phyloP scores from a whole-genome alignment of 805 yeast species.

The Metschnikowia borealis region DNA sequence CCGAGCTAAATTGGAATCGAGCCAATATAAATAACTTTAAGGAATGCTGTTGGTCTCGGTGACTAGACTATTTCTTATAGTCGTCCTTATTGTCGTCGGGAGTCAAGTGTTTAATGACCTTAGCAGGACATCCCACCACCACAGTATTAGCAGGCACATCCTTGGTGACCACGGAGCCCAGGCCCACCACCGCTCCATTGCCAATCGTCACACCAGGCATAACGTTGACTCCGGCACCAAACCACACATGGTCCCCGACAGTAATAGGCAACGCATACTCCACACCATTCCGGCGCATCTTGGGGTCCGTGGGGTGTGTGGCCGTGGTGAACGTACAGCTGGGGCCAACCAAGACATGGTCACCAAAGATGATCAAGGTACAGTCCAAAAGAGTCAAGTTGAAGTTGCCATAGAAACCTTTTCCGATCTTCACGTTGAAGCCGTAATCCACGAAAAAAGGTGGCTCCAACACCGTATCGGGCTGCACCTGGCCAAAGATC shows the following conservation, averaged over 20 bases:
- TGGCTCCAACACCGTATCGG: conserved; percentile 45
- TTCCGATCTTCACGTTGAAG: conserved; percentile 53
- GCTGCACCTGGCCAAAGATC: conserved; percentile 49
- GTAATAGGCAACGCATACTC: conserved; percentile 57
- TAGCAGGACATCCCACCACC: conserved; percentile 64
- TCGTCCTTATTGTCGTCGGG: conserved; percentile 17
- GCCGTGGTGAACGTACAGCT: conserved; percentile 58
- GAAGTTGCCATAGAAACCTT: conserved; percentile 58
- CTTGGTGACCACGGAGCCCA: conserved; percentile 61
- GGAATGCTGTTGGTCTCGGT: too few species aligned
- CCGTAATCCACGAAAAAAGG: conserved; percentile 69
- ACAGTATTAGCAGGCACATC: conserved; percentile 53
- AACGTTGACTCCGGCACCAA: conserved; percentile 52
- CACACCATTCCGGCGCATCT: conserved; percentile 36
- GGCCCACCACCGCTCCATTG: conserved; percentile 57
- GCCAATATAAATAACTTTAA: too few species aligned
- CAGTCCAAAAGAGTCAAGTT: conserved; percentile 54
- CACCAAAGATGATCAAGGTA: conserved; percentile 57
- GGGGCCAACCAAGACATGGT: conserved; percentile 60
- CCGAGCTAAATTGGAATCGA: too few species aligned
- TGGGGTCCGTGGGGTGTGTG: conserved; percentile 56
- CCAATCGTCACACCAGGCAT: conserved; percentile 69
- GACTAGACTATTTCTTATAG: background rate
- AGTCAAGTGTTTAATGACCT: conserved; percentile 34
- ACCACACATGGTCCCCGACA: conserved; percentile 67